Base-by-base conservation (phyloP, 495 filamentous ascomycete genomes). In the Hyaloscypha finlandica region DNA sequence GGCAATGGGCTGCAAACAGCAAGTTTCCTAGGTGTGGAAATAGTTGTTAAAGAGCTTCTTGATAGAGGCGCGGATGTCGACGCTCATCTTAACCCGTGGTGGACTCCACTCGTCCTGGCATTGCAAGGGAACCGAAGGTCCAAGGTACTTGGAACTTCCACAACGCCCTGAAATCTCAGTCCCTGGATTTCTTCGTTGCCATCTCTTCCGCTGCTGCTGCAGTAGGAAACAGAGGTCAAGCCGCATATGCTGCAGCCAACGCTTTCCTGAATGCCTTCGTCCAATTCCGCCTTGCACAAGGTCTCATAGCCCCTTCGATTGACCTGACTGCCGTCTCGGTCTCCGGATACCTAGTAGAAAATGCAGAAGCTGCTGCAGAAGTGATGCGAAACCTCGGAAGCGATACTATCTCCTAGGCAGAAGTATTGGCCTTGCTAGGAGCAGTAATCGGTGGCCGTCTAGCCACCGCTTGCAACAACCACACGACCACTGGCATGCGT, bases 171-270 rank as follows among this genome's bases (percentile, higher is more conserved):
- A 32, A 60, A 39, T 16, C 69, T 11, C 33, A 37, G 11, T 37
- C 33, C 11, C 75, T 90, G 0, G 89, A 90, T 72, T 92, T 92
- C 79, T 90, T 91, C 75, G 76, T 90, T 32, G 80, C 81, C 45
- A 81, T 90, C 45, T 88, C 86, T 4, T 91, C 89, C 4, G 77
- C 87, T 8, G 79, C 86, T 16, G 86, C 83, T 39, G 77, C 84
- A 9, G 78, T 89, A 35, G 89, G 89, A 2, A 85, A 83, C 74
- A 74, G 80, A 55, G 84, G 84, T 0, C 89, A 92, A 74, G 81
- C 85, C 4, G 85, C 86, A 9, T 91, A 91, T 72, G 81, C 85
- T 20, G 86, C 88, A 1, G 86, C 84, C 30, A 90, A 89, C 71
- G 83, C 83, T 56, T 90, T 86, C 76, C 78, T 88, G 6, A 85